Conservation (phyloP, 306 rosid genomes). For the Rosa chinensis region DNA sequence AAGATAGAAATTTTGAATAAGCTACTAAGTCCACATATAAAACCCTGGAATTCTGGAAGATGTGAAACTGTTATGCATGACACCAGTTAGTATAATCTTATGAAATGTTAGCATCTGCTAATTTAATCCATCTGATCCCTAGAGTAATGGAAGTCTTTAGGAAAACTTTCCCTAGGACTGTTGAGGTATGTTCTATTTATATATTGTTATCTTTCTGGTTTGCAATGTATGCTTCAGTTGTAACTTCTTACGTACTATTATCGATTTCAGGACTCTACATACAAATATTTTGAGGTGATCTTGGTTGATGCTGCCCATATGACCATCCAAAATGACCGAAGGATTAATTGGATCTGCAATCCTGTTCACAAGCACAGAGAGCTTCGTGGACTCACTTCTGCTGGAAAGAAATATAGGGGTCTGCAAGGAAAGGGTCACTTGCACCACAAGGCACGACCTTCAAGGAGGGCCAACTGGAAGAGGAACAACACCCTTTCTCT, state of each 20-base stretch:
- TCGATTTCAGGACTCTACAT: slow-evolving; percentile 15
- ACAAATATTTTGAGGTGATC: slow-evolving; percentile 27
- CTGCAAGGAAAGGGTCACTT: slow-evolving; percentile 72
- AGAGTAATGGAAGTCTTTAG: background rate
- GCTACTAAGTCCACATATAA: background rate
- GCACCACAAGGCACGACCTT: slow-evolving; percentile 68
- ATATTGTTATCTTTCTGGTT: background rate
- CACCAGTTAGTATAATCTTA: background rate
- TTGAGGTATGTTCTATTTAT: background rate
- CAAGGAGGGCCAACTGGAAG: slow-evolving; percentile 60
- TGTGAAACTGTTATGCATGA: background rate
- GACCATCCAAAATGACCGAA: slow-evolving; percentile 29
- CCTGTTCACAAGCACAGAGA: slow-evolving; percentile 39
- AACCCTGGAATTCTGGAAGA: background rate
- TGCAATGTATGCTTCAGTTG: background rate
- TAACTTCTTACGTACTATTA: background rate
- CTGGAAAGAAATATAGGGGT: slow-evolving; percentile 80
- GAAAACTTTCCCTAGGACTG: background rate
- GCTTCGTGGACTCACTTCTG: slow-evolving; percentile 74
- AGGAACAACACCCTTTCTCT: slow-evolving; percentile 41
- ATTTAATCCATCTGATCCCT: background rate
- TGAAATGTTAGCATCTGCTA: background rate
- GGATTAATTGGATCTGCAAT: slow-evolving; percentile 32
- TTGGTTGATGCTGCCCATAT: slow-evolving; percentile 26
- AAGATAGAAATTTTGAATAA: background rate